Base-by-base conservation (phyloP, 1,284 basidiomycete species). In the Clitocybe nebularis region DNA sequence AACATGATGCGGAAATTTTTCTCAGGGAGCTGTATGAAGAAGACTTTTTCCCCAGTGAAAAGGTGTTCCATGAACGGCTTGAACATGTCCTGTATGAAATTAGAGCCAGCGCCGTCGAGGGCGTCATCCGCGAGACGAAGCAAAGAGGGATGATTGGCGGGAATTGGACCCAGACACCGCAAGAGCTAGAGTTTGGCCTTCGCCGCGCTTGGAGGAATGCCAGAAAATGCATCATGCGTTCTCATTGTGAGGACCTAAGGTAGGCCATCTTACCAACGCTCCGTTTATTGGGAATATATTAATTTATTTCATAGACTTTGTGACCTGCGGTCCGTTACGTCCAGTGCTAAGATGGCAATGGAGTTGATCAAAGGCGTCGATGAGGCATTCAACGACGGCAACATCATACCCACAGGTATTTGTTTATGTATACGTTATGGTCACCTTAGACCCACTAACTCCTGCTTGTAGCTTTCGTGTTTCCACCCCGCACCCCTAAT, bases 201-300 rank as follows among this genome's bases (percentile, higher is more conserved):
- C 29, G 29, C 13, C 29, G 29, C 13, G 29, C 29, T 14, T 32
- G 29, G 29, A 5, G 29, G 19, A 32, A 32, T 32, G 14, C 29
- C 14, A 32, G 29, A 32, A 32, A 32, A 9, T 32, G 29, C 29
- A 32, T 32, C 29, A 32, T 32, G 29, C 29, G 29, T 17, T 32
- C 29, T 16, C 29, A 32, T 16, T 32, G 29, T 32, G 29, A 32
- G 19, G 29, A 32, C 19, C 13, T 32, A 9, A 32, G 19, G 29
- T 32, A 5, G 10, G 13, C 13, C 9, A 13, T 16, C 29, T 32
- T 32, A 16, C 19, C 29, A 16, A n/a, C 19, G 4, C 9, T 16
- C 10, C 9, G 14, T 16, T 16, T 3, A 32, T 9, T 32, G 3
- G 14, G 6, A 32, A 9, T 7, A 16, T 16, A 7, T 32, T 5